phyloP scores from a whole-genome alignment of 2,329 filamentous ascomycete genomes.

The Aspergillus sp. region DNA sequence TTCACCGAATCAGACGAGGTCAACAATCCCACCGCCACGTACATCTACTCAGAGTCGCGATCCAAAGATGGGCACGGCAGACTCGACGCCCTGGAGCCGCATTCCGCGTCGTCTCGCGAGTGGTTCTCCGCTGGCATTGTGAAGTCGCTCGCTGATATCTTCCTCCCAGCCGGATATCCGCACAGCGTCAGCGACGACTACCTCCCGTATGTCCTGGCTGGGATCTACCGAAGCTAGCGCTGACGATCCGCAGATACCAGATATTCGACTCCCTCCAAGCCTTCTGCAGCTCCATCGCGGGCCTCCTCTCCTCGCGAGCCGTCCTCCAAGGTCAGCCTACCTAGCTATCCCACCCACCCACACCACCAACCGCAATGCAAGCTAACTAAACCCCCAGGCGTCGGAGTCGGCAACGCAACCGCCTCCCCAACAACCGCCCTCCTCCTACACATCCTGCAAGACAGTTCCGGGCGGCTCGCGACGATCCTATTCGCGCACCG shows the following conservation, averaged over 20 bases:
- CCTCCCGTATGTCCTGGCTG: slow-evolving; percentile 45
- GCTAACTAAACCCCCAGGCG: slow-evolving; percentile 38
- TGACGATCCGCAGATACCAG: slow-evolving; percentile 47
- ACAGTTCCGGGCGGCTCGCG: slow-evolving; percentile 68
- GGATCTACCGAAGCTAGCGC: not conserved
- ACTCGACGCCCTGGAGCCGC: slow-evolving; percentile 7
- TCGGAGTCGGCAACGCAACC: slow-evolving; percentile 74
- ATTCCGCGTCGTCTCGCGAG: slow-evolving; percentile 9
- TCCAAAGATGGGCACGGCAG: slow-evolving; percentile 1
- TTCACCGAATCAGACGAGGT: slow-evolving; percentile 40
- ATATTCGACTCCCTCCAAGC: slow-evolving; percentile 46
- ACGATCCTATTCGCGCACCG: slow-evolving; percentile 81
- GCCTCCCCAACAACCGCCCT: slow-evolving; percentile 73
- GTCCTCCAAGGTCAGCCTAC: slow-evolving; percentile 57
- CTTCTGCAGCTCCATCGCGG: slow-evolving; percentile 34
- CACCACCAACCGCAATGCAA: not conserved
- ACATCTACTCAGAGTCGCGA: slow-evolving; percentile 34
- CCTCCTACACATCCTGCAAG: slow-evolving; percentile 72
- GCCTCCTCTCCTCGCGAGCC: slow-evolving; percentile 66
- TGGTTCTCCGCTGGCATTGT: slow-evolving; percentile 18
- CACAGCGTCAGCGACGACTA: slow-evolving; percentile 81
- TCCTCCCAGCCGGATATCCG: slow-evolving; percentile 80
- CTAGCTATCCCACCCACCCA: not conserved
- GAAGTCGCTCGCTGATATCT: slow-evolving; percentile 54
- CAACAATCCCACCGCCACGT: slow-evolving; percentile 41